These are phyloP conservation scores for Gossypium gossypioides DNA, from an alignment of 441 rosid genomes.

Conservation along the genomic window DNA sequence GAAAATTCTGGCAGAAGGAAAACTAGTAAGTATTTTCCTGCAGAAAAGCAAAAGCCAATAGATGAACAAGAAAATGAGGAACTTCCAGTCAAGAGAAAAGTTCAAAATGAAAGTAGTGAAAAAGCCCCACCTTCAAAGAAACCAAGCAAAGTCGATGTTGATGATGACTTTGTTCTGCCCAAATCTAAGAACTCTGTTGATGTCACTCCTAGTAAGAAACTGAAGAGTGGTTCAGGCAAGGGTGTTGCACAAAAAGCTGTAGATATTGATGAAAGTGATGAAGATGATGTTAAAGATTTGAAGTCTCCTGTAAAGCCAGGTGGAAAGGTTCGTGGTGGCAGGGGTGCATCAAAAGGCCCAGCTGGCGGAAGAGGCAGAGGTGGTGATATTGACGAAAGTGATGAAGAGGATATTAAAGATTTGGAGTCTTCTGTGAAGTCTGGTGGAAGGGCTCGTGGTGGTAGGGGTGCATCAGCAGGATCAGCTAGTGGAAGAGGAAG, in stretches of 20 bases:
- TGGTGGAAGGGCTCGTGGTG: slow-evolving; percentile 76
- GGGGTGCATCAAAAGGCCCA: slow-evolving; percentile 48
- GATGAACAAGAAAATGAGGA: slow-evolving; percentile 42
- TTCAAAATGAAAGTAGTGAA: slow-evolving; percentile 27
- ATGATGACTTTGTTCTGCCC: slow-evolving; percentile 58
- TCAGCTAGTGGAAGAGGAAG: slow-evolving; percentile 72
- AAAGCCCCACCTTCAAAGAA: slow-evolving; percentile 49
- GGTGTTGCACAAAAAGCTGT: slow-evolving; percentile 43
- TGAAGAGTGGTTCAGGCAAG: slow-evolving; percentile 65
- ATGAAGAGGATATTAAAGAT: slow-evolving; percentile 45
- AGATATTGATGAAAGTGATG: slow-evolving; percentile 42
- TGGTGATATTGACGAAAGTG: slow-evolving; percentile 47
- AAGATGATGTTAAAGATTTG: slow-evolving; percentile 39
- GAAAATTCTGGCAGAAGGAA: slow-evolving; percentile 58
- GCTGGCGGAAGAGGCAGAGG: slow-evolving; percentile 79
- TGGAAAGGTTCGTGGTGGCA: slow-evolving; percentile 84
- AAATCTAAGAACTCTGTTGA: slow-evolving; percentile 38
- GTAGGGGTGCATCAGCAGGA: slow-evolving; percentile 55
- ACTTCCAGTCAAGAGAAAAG: slow-evolving; percentile 61
- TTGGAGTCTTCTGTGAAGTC: slow-evolving; percentile 52
- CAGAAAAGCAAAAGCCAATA: slow-evolving; percentile 48
- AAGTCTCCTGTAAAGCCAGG: slow-evolving; percentile 54
- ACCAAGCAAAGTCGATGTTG: slow-evolving; percentile 36
- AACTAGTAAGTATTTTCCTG: slow-evolving; percentile 89
- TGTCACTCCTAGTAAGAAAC: slow-evolving; percentile 58